These are phyloP conservation scores for Syncephalis fuscata DNA, from an alignment of 371 early-diverging fungal species.

Conservation along the genomic window DNA sequence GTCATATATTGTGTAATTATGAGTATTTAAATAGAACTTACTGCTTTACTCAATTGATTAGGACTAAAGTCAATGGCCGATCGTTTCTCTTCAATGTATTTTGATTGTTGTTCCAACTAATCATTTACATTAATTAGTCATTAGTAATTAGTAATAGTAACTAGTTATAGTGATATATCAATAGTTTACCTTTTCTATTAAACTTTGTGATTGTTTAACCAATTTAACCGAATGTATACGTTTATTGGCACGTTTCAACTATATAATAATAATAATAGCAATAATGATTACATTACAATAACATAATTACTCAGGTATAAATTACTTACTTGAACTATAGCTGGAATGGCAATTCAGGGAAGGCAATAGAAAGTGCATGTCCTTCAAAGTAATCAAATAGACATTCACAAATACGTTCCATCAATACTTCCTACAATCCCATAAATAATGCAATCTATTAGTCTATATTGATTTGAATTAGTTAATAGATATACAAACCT, in stretches of 20 bases:
- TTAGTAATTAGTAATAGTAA: too few species aligned
- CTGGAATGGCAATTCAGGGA: constrained; percentile 78
- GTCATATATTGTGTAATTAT: too few species aligned
- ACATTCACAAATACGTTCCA: constrained; percentile 52
- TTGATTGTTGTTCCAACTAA: constrained; percentile 42
- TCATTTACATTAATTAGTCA: too few species aligned
- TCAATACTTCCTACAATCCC: constrained; percentile 35
- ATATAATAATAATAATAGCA: not conserved
- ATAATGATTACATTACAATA: not conserved
- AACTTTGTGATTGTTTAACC: constrained; percentile 49
- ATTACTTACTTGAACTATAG: constrained; percentile 37
- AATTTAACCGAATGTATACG: constrained; percentile 40
- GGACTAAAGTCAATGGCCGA: constrained; percentile 59
- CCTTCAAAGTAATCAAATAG: constrained; percentile 53
- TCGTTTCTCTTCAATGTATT: constrained; percentile 57
- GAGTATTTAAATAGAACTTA: constrained; percentile 2
- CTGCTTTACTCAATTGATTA: constrained; percentile 40
- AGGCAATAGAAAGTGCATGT: constrained; percentile 56
- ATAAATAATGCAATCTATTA: not conserved
- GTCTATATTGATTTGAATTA: not conserved
- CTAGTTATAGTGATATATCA: not conserved
- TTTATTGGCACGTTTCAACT: constrained; percentile 41
- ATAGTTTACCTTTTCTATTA: constrained; percentile 49
- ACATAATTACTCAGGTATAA: not conserved
- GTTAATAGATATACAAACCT: constrained; percentile 10